Evolutionary conservation across 1,284 basidiomycete genomes (phyloP).

Genomic region (Cutaneotrichosporon mucoides): DNA sequence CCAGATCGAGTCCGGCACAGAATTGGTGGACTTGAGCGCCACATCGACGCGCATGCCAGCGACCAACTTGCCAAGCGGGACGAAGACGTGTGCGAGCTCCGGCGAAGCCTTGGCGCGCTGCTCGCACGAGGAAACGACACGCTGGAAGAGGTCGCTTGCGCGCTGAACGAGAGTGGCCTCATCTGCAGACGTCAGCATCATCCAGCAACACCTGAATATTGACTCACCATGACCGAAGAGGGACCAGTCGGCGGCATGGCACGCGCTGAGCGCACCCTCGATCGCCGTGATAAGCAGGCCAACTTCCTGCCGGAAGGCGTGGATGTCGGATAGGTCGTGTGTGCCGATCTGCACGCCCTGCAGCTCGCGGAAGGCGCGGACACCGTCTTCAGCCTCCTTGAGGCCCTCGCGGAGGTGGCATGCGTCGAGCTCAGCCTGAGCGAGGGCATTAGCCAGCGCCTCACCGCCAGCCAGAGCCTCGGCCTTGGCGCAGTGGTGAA

Average conservation of each 20-base stretch:
- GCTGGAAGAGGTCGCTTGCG: constrained; percentile 7
- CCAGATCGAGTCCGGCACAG: constrained; percentile 26
- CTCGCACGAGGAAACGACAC: constrained; percentile 2
- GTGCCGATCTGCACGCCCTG: constrained; percentile 22
- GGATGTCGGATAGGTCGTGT: constrained; percentile 25
- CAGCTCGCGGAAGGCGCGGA: constrained; percentile 35
- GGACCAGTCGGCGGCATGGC: constrained; percentile 19
- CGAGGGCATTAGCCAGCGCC: constrained; percentile 14
- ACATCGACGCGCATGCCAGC: constrained; percentile 9
- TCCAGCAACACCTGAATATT: background rate
- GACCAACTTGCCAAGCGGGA: constrained; percentile 56
- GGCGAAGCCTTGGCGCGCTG: constrained; percentile 33
- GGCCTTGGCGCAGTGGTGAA: constrained; percentile 25
- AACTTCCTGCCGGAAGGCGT: constrained; percentile 29
- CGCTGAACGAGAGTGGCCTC: constrained; percentile 20
- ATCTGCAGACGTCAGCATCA: constrained; percentile 9
- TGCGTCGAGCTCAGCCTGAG: constrained; percentile 19
- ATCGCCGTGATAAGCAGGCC: constrained; percentile 22
- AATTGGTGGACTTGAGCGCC: background rate
- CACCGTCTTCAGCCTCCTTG: constrained; percentile 31
- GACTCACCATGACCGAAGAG: constrained; percentile 30
- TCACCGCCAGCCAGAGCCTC: constrained; percentile 23
- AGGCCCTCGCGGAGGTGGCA: constrained; percentile 29
- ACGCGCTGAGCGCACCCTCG: constrained; percentile 19
- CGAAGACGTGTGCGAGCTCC: constrained; percentile 54